Base-by-base conservation (phyloP, 78 protist genomes). In the Planoprotostelium fungivorum region DNA sequence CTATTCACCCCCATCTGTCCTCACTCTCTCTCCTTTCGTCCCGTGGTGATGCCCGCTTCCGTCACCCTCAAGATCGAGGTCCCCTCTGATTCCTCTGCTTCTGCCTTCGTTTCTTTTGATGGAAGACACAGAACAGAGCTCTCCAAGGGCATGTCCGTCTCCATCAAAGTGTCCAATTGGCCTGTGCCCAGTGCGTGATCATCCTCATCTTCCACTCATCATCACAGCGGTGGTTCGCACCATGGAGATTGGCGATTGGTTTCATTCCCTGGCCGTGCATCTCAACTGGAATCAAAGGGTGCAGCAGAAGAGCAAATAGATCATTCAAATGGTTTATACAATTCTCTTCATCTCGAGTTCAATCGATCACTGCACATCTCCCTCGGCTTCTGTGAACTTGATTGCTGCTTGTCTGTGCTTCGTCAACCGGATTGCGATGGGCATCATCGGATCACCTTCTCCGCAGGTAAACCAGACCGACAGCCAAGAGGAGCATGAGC, bases 1-100 rank as follows among this genome's bases (percentile, higher is more conserved):
- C 88, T 96, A 0, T 51, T 98, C 51, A 97, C 99, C 1, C 99
- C 99, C 9, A 93, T 98, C 34, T 97, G 98, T 84, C 98, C 99
- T 9, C 97, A 95, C 85, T 89, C 97, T 25, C 91, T 98, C 10
- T 94, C 98, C 10, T 97, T 96, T 87, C 88, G 99, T 28, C 99
- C 99, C 0, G 84, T 97, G 0, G 38, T 97, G 0, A 88, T 96
- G 34, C 97, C 97, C 37, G 92, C 91, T 0, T 87, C 92, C 29
- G 87, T 92, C 0, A 73, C 38, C 0, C 91, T 91, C 36, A 51
- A 37, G 10, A 94, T 94, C 28, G 31, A 89, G 23, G 94, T 94
- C 0, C 90, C 96, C 0, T 90, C 87, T 35, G 86, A 37, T 0
- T 37, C 90, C 35, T 51, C 93, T 35, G 85, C 89, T 34, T 38